phyloP scores from a whole-genome alignment of 768 basidiomycete genomes.

The Lactarius evosmus region DNA sequence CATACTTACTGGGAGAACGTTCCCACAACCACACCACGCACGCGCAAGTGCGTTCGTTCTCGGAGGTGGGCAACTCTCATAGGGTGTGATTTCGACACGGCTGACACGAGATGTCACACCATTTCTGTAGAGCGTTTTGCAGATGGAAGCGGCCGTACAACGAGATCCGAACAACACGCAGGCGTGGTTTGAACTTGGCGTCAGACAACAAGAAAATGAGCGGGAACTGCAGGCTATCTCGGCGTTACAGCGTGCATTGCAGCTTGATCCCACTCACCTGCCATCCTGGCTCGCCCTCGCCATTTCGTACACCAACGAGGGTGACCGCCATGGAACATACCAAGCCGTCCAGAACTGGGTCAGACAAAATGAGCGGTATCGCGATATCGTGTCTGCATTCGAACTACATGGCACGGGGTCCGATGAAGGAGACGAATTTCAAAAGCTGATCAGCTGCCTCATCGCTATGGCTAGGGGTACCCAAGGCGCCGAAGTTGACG shows the following conservation, averaged over 20 bases:
- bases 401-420: slow-evolving; percentile 34
- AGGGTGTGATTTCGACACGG: not conserved
- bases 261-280: slow-evolving; percentile 72
- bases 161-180: slow-evolving; percentile 62
- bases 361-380: slow-evolving; percentile 55
- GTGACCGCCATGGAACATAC: slow-evolving; percentile 67
- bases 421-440: slow-evolving; percentile 41
- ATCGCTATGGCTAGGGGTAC: slow-evolving; percentile 70
- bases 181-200: slow-evolving; percentile 90
- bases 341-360: slow-evolving; percentile 86
- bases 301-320: slow-evolving; percentile 89
- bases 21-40: slow-evolving; percentile 44
- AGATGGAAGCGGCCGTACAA: slow-evolving; percentile 88
- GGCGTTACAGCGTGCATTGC: slow-evolving; percentile 76
- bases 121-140: slow-evolving; percentile 67
- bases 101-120: slow-evolving; percentile 24
- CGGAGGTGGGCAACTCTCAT: slow-evolving; percentile 40
- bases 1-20: slow-evolving; percentile 65
- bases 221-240: slow-evolving; percentile 86
- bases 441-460: slow-evolving; percentile 65
- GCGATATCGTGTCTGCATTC: slow-evolving; percentile 41
- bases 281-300: slow-evolving; percentile 89
- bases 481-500: slow-evolving; percentile 66
- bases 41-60: slow-evolving; percentile 30
- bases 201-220: slow-evolving; percentile 98